phyloP scores from a whole-genome alignment of 495 filamentous ascomycete species.

The Rhypophila decipiens region DNA sequence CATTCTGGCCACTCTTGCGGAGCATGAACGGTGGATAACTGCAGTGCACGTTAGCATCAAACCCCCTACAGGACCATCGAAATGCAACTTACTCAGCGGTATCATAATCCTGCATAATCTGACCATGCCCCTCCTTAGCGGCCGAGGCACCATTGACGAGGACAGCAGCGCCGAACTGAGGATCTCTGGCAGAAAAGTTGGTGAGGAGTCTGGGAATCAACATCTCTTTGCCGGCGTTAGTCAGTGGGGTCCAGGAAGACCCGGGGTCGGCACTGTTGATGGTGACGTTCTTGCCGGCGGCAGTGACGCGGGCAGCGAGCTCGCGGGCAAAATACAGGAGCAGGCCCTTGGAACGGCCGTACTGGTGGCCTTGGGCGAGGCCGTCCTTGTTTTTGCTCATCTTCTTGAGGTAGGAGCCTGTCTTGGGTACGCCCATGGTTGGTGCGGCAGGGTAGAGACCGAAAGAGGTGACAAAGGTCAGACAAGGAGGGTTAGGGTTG shows the following conservation, averaged over 20 bases:
- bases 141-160: slow-evolving; percentile 16
- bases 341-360: slow-evolving; percentile 20
- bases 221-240: slow-evolving; percentile 8
- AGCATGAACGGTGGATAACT: slow-evolving; percentile 18
- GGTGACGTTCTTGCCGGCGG: slow-evolving; percentile 7
- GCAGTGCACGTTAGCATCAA: background rate
- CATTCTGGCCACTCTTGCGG: slow-evolving; percentile 15
- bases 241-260: slow-evolving; percentile 15
- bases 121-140: slow-evolving; percentile 6
- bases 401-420: slow-evolving; percentile 17
- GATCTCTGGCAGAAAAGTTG: slow-evolving; percentile 15
- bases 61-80: background rate
- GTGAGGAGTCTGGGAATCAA: slow-evolving; percentile 15
- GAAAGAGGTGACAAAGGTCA: slow-evolving; percentile 20
- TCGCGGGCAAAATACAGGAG: slow-evolving; percentile 21
- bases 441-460: slow-evolving; percentile 17
- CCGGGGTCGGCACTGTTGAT: slow-evolving; percentile 20
- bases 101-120: slow-evolving; percentile 20
- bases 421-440: slow-evolving; percentile 17
- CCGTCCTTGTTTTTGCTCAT: slow-evolving; percentile 20
- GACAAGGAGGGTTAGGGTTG: slow-evolving; percentile 16
- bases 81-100: slow-evolving; percentile 4
- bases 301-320: slow-evolving; percentile 11
- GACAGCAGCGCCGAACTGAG: slow-evolving; percentile 6
- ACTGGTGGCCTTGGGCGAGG: slow-evolving; percentile 18